These are phyloP conservation scores for Gryganskiella cystojenkinii DNA, from an alignment of 192 early-diverging fungal genomes.

Conservation along the genomic window DNA sequence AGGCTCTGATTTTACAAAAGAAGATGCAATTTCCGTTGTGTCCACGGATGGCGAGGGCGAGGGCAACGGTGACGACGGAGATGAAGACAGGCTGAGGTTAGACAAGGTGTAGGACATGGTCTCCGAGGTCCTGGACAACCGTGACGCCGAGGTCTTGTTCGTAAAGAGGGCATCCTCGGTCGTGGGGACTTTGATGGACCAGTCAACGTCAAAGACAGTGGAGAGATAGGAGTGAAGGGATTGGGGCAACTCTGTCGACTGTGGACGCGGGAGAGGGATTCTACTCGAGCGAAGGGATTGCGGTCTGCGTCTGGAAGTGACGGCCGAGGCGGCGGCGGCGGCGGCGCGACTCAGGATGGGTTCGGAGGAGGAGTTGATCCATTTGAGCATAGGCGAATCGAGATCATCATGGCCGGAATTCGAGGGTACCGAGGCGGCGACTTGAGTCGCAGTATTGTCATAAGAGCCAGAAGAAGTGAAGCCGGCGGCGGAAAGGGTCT, in stretches of 20 bases:
- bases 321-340: constrained; percentile 23
- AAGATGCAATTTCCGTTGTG: too few relatives aligned
- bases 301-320: constrained; percentile 21
- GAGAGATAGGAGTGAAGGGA: constrained; percentile 42
- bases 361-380: not conserved
- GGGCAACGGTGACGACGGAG: too few relatives aligned
- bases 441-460: too few relatives aligned
- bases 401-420: not conserved
- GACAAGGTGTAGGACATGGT: too few relatives aligned
- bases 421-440: too few relatives aligned
- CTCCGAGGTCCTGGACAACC: too few relatives aligned
- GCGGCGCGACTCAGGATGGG: constrained; percentile 11
- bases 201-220: constrained; percentile 45
- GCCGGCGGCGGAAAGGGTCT: constrained; percentile 40
- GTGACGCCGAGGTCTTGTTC: not conserved
- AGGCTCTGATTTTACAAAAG: too few relatives aligned
- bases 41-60: too few relatives aligned
- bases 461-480: too few relatives aligned
- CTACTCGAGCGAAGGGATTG: constrained; percentile 10
- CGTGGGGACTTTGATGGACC: constrained; percentile 25
- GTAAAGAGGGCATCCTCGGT: constrained; percentile 34
- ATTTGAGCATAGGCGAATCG: not conserved
- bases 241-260: constrained; percentile 29
- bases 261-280: constrained; percentile 38
- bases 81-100: too few relatives aligned